Conservation (phyloP, 2,329 filamentous ascomycete species). For the Fusarium nisikadoi region DNA sequence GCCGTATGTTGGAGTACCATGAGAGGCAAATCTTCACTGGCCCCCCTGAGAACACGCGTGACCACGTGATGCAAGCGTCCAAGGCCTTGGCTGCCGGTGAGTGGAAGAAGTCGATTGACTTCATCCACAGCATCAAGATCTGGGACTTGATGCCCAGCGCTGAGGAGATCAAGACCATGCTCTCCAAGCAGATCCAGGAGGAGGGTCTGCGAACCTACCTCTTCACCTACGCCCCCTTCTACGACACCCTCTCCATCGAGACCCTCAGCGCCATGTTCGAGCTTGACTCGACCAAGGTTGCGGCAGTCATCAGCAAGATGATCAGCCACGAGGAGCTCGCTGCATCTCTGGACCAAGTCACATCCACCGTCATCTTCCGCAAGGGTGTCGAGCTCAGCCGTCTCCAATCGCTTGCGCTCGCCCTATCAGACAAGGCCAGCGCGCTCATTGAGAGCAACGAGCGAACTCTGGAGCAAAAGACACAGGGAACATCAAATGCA, state of each 20-base stretch:
- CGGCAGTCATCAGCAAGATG: conserved; percentile 98
- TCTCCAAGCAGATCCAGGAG: conserved; percentile 97
- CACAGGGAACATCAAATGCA: conserved; percentile 92
- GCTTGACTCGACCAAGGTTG: conserved; percentile 87
- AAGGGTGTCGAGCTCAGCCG: conserved; percentile 98
- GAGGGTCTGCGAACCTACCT: conserved; percentile 98
- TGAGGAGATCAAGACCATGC: conserved; percentile 95
- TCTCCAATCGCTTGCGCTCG: conserved; percentile 93
- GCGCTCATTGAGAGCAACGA: conserved; percentile 97
- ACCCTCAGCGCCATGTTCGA: conserved; percentile 96
- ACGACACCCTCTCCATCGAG: conserved; percentile 90
- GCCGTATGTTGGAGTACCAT: conserved; percentile 98
- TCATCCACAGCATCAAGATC: conserved; percentile 99
- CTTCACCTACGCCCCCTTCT: conserved; percentile 99
- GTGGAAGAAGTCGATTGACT: conserved; percentile 95
- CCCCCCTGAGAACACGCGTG: conserved; percentile 96
- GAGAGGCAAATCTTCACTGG: conserved; percentile 99
- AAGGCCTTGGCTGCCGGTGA: conserved; percentile 96
- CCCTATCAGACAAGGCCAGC: conserved; percentile 95
- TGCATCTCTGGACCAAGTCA: conserved; percentile 97
- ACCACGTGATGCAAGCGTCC: conserved; percentile 99
- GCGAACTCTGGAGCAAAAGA: conserved; percentile 95
- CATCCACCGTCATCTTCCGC: conserved; percentile 96
- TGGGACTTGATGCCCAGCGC: conserved; percentile 97
- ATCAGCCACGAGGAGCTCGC: conserved; percentile 98